Evolutionary conservation across 257 asterid genomes (phyloP).

Genomic region (Eucommia ulmoides): DNA sequence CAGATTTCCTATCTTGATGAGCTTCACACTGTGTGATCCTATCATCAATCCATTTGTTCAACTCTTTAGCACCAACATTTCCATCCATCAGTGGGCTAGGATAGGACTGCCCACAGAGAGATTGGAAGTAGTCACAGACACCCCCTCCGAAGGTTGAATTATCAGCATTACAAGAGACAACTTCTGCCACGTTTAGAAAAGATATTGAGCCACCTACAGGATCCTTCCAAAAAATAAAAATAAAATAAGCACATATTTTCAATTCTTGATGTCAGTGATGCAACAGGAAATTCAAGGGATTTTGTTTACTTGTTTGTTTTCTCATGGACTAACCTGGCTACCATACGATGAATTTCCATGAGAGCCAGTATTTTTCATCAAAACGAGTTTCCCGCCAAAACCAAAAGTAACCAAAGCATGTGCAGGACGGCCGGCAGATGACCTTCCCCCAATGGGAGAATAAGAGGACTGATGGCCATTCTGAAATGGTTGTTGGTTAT

Average conservation of each 20-base stretch:
- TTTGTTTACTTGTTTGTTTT: not conserved
- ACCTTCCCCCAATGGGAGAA: constrained; percentile 50
- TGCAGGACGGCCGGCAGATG: constrained; percentile 89
- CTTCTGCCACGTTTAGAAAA: constrained; percentile 65
- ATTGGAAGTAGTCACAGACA: constrained; percentile 39
- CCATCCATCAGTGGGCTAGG: constrained; percentile 96
- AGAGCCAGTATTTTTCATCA: constrained; percentile 47
- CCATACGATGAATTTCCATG: constrained; percentile 38
- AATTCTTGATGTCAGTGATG: constrained; percentile 6
- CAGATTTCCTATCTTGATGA: constrained; percentile 42
- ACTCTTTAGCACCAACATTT: constrained; percentile 56
- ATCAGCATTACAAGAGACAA: constrained; percentile 31
- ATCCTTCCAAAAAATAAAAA: constrained; percentile 47
- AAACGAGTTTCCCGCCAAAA: constrained; percentile 90
- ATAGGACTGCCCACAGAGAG: constrained; percentile 52
- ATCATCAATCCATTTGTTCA: constrained; percentile 92
- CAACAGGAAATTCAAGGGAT: constrained; percentile 9
- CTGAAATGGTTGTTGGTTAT: constrained; percentile 43
- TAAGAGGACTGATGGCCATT: constrained; percentile 27
- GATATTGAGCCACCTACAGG: constrained; percentile 51
- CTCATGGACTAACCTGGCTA: constrained; percentile 53
- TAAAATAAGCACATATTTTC: constrained; percentile 9
- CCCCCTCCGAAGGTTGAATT: constrained; percentile 32
- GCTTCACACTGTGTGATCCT: constrained; percentile 43
- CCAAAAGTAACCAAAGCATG: constrained; percentile 94